Conservation (phyloP, 129 eudicot genomes). For the Escallonia rubra region DNA sequence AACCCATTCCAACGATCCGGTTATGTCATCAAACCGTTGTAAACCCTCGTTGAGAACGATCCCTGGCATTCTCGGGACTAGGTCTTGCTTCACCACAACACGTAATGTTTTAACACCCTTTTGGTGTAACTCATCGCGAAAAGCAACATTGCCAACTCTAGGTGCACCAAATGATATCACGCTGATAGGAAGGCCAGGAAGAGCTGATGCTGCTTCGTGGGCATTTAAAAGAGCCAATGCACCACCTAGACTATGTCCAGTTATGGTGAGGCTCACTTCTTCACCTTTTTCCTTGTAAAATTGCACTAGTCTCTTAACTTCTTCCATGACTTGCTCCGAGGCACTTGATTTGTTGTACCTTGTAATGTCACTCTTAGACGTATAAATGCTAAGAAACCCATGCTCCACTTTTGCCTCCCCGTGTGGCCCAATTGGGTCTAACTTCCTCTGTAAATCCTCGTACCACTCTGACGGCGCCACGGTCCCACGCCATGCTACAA, state of each 20-base stretch:
- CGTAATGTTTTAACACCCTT: slow-evolving; percentile 63
- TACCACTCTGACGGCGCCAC: slow-evolving; percentile 78
- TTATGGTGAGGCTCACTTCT: slow-evolving; percentile 68
- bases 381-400: slow-evolving; percentile 71
- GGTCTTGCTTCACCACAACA: slow-evolving; percentile 59
- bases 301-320: slow-evolving; percentile 32
- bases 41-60: slow-evolving; percentile 38
- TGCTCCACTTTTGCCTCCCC: slow-evolving; percentile 65
- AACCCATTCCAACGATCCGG: slow-evolving; percentile 69
- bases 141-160: slow-evolving; percentile 73
- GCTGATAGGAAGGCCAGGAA: slow-evolving; percentile 47
- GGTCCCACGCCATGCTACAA: slow-evolving; percentile 81
- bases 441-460: slow-evolving; percentile 54
- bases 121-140: slow-evolving; percentile 54
- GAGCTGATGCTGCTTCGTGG: slow-evolving; percentile 48
- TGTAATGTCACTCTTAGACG: slow-evolving; percentile 32
- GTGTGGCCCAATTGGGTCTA: slow-evolving; percentile 45
- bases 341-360: slow-evolving; percentile 64
- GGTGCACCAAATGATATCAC: slow-evolving; percentile 83
- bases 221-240: slow-evolving; percentile 71
- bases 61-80: slow-evolving; percentile 79
- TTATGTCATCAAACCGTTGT: slow-evolving; percentile 58
- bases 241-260: slow-evolving; percentile 88
- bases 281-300: slow-evolving; percentile 42
- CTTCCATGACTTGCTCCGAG: slow-evolving; percentile 57